phyloP scores from a whole-genome alignment of 345 rosid genomes.

The Triadica sebifera region DNA sequence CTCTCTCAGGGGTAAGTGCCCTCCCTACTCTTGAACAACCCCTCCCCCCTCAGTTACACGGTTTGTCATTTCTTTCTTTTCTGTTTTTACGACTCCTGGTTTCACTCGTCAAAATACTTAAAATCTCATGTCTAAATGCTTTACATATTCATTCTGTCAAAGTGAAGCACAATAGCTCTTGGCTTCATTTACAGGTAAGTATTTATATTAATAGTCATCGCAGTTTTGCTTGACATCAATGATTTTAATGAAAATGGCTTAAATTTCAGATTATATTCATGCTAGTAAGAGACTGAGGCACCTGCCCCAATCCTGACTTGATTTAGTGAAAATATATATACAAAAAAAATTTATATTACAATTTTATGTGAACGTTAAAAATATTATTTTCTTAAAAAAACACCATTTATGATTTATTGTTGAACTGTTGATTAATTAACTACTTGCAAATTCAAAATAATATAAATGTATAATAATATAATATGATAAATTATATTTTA shows the following conservation, averaged over 20 bases:
- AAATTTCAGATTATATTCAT: neutral
- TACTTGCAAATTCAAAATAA: too few relatives aligned
- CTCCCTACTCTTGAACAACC: neutral
- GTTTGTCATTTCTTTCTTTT: neutral
- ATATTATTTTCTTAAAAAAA: too few relatives aligned
- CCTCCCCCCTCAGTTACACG: neutral
- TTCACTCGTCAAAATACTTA: neutral
- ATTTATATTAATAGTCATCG: neutral
- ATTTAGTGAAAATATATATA: too few relatives aligned
- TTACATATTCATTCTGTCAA: neutral
- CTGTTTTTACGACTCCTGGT: neutral
- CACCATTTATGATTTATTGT: too few relatives aligned
- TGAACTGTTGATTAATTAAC: too few relatives aligned
- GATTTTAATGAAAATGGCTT: neutral
- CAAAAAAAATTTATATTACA: too few relatives aligned
- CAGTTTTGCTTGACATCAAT: neutral
- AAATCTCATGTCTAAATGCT: neutral
- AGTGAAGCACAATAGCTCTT: neutral
- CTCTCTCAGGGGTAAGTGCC: slow-evolving; percentile 65
- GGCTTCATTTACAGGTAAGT: neutral
- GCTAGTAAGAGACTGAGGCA: too few relatives aligned
- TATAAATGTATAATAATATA: too few relatives aligned
- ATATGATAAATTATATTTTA: too few relatives aligned
- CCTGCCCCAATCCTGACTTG: too few relatives aligned
- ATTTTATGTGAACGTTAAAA: too few relatives aligned